Conservation (phyloP, 2,329 filamentous ascomycete genomes). For the Phyllosticta ampelicida region DNA sequence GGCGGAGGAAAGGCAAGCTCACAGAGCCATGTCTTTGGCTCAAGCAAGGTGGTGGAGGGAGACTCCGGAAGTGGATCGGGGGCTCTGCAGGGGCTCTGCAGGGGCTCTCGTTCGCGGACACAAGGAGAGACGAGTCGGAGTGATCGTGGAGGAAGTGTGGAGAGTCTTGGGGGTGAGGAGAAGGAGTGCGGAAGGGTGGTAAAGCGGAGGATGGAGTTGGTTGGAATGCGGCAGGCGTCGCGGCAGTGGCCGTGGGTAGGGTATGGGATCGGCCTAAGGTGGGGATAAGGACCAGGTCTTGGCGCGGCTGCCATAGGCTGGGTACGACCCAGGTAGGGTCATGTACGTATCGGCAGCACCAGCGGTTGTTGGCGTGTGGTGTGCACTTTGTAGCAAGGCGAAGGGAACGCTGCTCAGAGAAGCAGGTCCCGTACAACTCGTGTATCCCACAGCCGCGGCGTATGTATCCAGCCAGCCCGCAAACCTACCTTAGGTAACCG, state of each 20-base stretch:
- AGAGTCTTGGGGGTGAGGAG: neutral
- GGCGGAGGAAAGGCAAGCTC: slow-evolving; percentile 16
- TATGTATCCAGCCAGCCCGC: neutral
- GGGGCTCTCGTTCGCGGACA: neutral
- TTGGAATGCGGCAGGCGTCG: neutral
- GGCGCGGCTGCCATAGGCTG: neutral
- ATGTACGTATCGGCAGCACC: too few species aligned
- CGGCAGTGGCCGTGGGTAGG: neutral
- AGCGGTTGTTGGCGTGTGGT: too few species aligned
- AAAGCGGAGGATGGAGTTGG: neutral
- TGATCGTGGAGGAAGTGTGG: neutral
- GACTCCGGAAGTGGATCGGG: neutral
- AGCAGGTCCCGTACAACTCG: neutral
- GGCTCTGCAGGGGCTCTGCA: neutral
- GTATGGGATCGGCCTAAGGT: neutral
- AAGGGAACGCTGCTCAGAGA: neutral
- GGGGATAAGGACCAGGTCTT: neutral
- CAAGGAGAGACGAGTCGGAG: neutral
- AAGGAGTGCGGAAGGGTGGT: neutral
- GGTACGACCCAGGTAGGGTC: too few species aligned
- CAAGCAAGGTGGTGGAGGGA: neutral
- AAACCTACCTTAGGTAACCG: neutral
- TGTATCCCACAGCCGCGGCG: neutral
- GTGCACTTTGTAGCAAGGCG: neutral
- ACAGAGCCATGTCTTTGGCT: slow-evolving; percentile 23